Evolutionary conservation across 345 rosid species (phyloP), one percentile per base, ranked within the genome.

Genomic region (Ceriops zippeliana): DNA sequence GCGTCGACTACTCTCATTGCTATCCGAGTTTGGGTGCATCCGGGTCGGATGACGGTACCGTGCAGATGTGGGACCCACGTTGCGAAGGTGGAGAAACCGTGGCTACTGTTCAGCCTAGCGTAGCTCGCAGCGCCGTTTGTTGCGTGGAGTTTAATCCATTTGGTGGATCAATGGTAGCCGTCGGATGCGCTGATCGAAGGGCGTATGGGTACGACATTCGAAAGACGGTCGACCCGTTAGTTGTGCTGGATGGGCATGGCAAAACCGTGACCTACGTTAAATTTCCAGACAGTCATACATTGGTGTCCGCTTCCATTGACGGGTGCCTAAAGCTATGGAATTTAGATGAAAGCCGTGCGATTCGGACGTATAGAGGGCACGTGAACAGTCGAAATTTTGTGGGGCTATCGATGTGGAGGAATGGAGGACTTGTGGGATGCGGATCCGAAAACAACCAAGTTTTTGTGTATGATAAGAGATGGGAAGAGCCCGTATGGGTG

Each of bases 1-100:
- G 93, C 84, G 81, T 93, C 56, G 97, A 90, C 73, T 93, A 93
- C 67, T 80, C 92, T 34, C 70, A 56, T 26, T 73, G 70, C 56
- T 81, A 79, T 3, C 85, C 90, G 26, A 63, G 51, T 4, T 2
- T 90, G 7, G 92, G 98, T 7, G 97, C 90, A n/a, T 93, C 98
- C 5, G 97, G 89, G 34, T 90, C 97, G 5, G 98, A 90, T 26
- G 97, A 90, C 51, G 98, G 98, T 31, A 86, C 93, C 61, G 79
- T 87, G 80, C 98, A 93, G 75, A 78, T 87, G 70, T 93, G 98
- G 98, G 98, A 93, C 74, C 72, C 91, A 19, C 76, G 96, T 2
- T 64, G 79, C 37, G 90, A 84, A 20, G 78, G 75, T 0, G 86
- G 86, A n/a, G 70, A 64, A 26, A 80, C 84, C 42, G 73, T 89